These are phyloP conservation scores for Sutorius australiensis DNA, from an alignment of 768 basidiomycete genomes.

Conservation along the genomic window DNA sequence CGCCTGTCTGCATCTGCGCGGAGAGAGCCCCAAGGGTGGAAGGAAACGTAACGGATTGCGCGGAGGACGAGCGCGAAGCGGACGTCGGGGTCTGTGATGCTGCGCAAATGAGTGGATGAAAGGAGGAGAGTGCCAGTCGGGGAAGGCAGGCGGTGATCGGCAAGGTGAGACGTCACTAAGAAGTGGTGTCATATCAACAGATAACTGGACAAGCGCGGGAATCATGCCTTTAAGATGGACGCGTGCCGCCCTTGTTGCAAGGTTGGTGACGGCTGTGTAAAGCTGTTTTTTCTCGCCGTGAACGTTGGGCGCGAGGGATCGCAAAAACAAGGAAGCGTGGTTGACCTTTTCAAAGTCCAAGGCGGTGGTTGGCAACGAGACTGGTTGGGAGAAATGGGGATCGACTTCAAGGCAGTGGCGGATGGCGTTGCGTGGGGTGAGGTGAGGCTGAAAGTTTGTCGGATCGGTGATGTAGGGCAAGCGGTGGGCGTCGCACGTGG, in stretches of 20 bases:
- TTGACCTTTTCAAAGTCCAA: conserved; percentile 34
- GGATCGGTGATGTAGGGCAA: conserved; percentile 62
- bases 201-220: neutral
- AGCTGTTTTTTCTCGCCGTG: conserved; percentile 36
- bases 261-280: conserved; percentile 33
- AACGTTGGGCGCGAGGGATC: conserved; percentile 33
- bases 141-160: conserved; percentile 37
- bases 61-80: conserved; percentile 46
- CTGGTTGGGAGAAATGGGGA: conserved; percentile 11
- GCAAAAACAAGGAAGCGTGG: conserved; percentile 26
- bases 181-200: conserved; percentile 5
- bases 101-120: conserved; percentile 33
- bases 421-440: conserved; percentile 72
- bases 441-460: conserved; percentile 70
- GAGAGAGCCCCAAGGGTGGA: conserved; percentile 70
- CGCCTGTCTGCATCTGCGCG: conserved; percentile 60
- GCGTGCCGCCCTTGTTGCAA: conserved; percentile 36
- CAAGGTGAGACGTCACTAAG: conserved; percentile 42
- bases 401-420: conserved; percentile 41
- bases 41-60: conserved; percentile 67
- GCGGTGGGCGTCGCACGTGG: conserved; percentile 63
- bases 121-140: conserved; percentile 50
- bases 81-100: conserved; percentile 34
- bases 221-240: conserved; percentile 45
- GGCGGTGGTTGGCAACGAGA: conserved; percentile 30